Base-by-base conservation (phyloP, 2,329 filamentous ascomycete genomes). In the Bipolaris cookei region DNA sequence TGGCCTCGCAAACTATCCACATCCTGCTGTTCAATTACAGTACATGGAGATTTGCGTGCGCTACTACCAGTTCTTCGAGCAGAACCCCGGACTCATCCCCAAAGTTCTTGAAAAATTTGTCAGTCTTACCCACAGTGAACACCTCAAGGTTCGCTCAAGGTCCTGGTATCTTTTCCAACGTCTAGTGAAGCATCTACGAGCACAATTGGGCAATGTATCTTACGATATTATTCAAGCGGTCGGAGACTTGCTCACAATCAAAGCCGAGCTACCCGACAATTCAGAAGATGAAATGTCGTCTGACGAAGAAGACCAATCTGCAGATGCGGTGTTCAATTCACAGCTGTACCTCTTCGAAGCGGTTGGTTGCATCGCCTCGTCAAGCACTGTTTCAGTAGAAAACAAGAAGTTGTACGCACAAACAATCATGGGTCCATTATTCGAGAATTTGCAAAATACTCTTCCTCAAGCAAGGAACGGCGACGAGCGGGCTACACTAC, bases 21-120 rank as follows among this genome's bases (percentile, higher is more conserved):
- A 98, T 73, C 94, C 95, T 1, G 92, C 93, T 14, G 93, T 97
- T 49, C 87, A 97, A 62, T 83, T 99, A 20, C 92, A 97, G 78
- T 99, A 96, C 73, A 97, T 99, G 93, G 95, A 99, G 76, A 96
- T 97, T 34, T 97, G 93, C 75, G 93, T 97, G 53, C 89, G 95
- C 48, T 99, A 99, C 78, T 91, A 89, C 73, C 86, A 88, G 25
- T 96, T 97, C 76, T 98, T 99, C 73, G 93, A 98, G 72, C 87
- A 87, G 54, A 90, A 97, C 71, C 83, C 88, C 28, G 83, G 89
- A 20, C 88, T 91, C 59, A 96, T 98, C 47, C 91, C 91, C 1
- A 89, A 88, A 63, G 92, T 95, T 1, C 83, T 99, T 39, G 92
- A 97, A 70, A 92, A 90, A 72, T 98, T 99, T 76, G 91, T 99